Base-by-base conservation (phyloP, 192 early-diverging fungal genomes). In the Phycomyces nitens region DNA sequence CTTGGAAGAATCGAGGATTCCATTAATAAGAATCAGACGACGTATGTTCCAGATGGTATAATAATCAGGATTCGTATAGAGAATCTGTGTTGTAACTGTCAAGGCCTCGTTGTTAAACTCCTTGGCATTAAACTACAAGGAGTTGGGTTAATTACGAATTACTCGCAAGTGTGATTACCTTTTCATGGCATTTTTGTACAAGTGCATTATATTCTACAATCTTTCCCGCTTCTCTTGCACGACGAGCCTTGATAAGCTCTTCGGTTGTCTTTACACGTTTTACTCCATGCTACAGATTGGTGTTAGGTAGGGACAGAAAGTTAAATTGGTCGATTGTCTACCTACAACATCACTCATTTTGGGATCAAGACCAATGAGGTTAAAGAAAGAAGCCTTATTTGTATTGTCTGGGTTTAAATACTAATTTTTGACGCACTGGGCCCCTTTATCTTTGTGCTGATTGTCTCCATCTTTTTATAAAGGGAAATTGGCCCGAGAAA, bases 21-120 rank as follows among this genome's bases (percentile, higher is more conserved):
- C 79, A 51, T 80, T 57, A 44, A 83, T 38, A 9, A 98, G 72
- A 44, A 94, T 84, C 18, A 78, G 71, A 53, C 96, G 85, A 5
- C 97, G 85, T 67, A 86, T 87, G 75, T 98, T 98, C 97, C 97
- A 99, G 38, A 92, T 82, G 0, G 94, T 89, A 72, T 99, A 97
- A 47, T 85, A 89, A 68, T 98, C 97, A 8, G 94, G 92, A 79
- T 95, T 97, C 56, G 82, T 70, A 27, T 80, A 78, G 0, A 99
- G 76, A 15, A 98, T 79, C 16, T 77, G 68, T 20, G 86, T 85
- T 22, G 91, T 96, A 10, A 83, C 55, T 7, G 58, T 65, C 5
- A 98, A 73, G 0, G 91, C 79, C 0, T 85, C 83, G 3, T 64
- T 52, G 29, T 71, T 76, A 56, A 62, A 75, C 50, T 74, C 58